A percentile compares a stretch with the other conserved stretches of the same genome.
Evolutionary conservation across 768 basidiomycete species (phyloP).

Genomic region (Nidula microcarpa): DNA sequence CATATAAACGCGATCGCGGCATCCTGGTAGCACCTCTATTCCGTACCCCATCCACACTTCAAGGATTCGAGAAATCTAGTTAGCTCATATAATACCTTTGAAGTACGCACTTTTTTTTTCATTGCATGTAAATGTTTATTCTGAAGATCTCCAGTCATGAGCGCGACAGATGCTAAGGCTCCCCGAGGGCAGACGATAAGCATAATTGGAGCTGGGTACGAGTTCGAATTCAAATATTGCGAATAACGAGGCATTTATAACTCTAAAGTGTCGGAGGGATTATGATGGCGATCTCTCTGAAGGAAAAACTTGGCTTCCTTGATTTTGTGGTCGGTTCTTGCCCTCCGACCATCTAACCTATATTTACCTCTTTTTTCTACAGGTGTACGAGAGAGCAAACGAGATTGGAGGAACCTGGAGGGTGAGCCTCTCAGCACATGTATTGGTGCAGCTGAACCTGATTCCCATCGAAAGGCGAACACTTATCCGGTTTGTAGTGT

Average conservation of each 20-base stretch:
- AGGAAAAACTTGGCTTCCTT: slow-evolving; percentile 19
- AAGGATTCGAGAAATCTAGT: too few relatives aligned
- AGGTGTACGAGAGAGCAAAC: slow-evolving; percentile 27
- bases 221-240: neutral
- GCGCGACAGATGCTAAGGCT: too few relatives aligned
- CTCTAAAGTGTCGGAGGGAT: slow-evolving; percentile 18
- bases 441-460: neutral
- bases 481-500: slow-evolving; percentile 21
- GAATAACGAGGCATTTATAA: neutral
- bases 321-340: slow-evolving; percentile 22
- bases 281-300: slow-evolving; percentile 22
- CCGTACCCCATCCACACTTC: too few relatives aligned
- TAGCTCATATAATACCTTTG: too few relatives aligned
- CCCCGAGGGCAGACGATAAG: neutral
- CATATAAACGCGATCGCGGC: too few relatives aligned
- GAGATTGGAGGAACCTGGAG: slow-evolving; percentile 28
- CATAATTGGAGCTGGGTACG: slow-evolving; percentile 7
- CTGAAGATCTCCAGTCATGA: too few relatives aligned
- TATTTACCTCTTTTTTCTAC: neutral
- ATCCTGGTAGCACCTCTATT: too few relatives aligned
- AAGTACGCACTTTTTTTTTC: too few relatives aligned
- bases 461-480: slow-evolving; percentile 16
- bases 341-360: neutral
- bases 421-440: slow-evolving; percentile 10
- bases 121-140: too few relatives aligned